Evolutionary conservation across 2,329 filamentous ascomycete genomes (phyloP), one percentile per base, ranked within the genome.

Genomic region (Ceratocystis cacaofunesta): DNA sequence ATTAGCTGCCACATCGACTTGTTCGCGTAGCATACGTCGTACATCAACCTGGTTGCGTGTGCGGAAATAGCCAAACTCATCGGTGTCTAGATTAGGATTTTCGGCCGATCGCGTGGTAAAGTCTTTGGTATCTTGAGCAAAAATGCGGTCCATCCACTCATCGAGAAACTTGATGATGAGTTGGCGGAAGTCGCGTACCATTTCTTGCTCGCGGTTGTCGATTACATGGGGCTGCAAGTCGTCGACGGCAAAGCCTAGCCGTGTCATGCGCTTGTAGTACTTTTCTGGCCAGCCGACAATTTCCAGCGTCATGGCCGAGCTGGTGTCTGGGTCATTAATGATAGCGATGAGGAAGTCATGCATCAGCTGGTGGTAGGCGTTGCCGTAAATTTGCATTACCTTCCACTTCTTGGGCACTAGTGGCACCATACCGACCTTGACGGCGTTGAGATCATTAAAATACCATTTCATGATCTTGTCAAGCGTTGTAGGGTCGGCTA

Each of bases 371-470:
- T 99, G 94, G 74, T 99, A 99, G 68, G 95, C 92, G 71, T 88
- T 83, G 67, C 86, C 87, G 74, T 95, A 99, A 0, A 89, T 94
- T 73, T 88, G 86, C 77, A 92, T 88, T 61, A 99, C 96, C 73
- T 88, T 92, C 94, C 94, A 99, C 75, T 94, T 95, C 76, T 89
- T 92, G 7, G 95, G 94, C 84, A 96, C 92, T 64, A 99, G 80
- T 32, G 85, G 84, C 68, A 88, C 84, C 89, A 99, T 95, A 72
- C 94, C 92, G 68, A 95, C 82, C 75, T 92, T 91, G 72, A 96
- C 92, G 2, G 90, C 91, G 75, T 95, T 95, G 46, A 99, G 82
- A 74, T 99, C 92, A 77, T 97, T 96, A 78, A 97, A 99, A 76
- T 86, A 99, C 94, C 94, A 99, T 72, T 89, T 89, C 76, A 96